These are phyloP conservation scores for Penicillium ochrochloron DNA, from an alignment of 495 filamentous ascomycete genomes.

Conservation along the genomic window DNA sequence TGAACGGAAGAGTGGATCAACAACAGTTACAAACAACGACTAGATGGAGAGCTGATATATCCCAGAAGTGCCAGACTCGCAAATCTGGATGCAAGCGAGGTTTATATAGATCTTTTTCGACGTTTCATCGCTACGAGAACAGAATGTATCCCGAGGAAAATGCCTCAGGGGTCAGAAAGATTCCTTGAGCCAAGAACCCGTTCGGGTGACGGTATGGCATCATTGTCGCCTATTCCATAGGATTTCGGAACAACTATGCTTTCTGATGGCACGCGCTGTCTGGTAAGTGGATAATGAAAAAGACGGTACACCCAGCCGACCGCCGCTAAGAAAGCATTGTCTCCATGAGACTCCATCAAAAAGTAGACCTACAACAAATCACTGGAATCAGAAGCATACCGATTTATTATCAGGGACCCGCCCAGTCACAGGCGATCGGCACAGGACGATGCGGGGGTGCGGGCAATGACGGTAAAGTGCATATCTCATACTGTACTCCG, in stretches of 20 bases:
- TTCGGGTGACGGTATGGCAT: background rate
- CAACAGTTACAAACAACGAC: background rate
- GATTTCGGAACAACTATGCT: constrained; percentile 4
- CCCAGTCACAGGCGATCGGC: constrained; percentile 13
- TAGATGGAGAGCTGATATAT: background rate
- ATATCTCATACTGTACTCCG: background rate
- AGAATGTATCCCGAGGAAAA: background rate
- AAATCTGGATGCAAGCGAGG: background rate
- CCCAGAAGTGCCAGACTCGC: background rate
- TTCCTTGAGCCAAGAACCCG: background rate
- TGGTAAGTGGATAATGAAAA: background rate
- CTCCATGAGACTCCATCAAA: constrained; percentile 8
- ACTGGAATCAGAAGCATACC: constrained; percentile 1
- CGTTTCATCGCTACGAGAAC: background rate
- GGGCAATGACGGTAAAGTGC: constrained; percentile 8
- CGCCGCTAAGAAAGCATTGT: background rate
- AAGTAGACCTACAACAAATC: constrained; percentile 1
- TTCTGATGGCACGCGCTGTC: background rate
- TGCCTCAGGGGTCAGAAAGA: constrained; percentile 1
- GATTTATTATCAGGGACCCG: background rate
- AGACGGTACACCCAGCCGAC: constrained; percentile 17
- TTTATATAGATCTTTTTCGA: constrained; percentile 5
- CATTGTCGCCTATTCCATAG: background rate
- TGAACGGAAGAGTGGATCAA: constrained; percentile 13
- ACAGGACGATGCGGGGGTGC: constrained; percentile 22